Evolutionary conservation across 2,329 filamentous ascomycete genomes (phyloP).

Genomic region (Westerdykella ornata): DNA sequence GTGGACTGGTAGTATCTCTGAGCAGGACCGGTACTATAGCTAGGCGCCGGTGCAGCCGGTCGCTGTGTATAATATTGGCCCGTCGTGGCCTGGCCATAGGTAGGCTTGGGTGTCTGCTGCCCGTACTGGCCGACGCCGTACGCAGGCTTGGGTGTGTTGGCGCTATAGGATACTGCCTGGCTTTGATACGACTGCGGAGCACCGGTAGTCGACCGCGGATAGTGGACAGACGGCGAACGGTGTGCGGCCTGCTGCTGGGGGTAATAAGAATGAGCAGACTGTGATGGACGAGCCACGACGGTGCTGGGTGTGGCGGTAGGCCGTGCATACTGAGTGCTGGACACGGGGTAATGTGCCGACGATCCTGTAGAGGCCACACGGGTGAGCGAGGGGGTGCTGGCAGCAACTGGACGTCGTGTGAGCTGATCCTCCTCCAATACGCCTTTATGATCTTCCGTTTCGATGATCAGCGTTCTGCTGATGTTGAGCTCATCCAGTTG

Average conservation of each 20-base stretch:
- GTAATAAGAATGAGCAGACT: constrained; percentile 25
- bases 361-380: constrained; percentile 22
- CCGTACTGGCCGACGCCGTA: constrained; percentile 27
- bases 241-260: constrained; percentile 30
- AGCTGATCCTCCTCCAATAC: constrained; percentile 76
- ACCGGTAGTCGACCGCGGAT: constrained; percentile 30
- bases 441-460: constrained; percentile 66
- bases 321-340: constrained; percentile 29
- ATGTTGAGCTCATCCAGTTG: constrained; percentile 77
- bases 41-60: constrained; percentile 20
- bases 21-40: constrained; percentile 21
- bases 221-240: constrained; percentile 34
- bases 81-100: constrained; percentile 16
- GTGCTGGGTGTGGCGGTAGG: constrained; percentile 21
- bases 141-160: constrained; percentile 18
- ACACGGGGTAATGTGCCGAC: constrained; percentile 22
- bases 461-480: constrained; percentile 68
- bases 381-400: constrained; percentile 21
- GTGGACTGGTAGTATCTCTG: constrained; percentile 32
- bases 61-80: constrained; percentile 30
- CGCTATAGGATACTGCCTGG: constrained; percentile 22
- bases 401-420: constrained; percentile 34
- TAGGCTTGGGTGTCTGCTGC: constrained; percentile 29
- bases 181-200: constrained; percentile 25
- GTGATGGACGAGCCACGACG: constrained; percentile 25